Conservation (phyloP, 495 filamentous ascomycete species). For the Parmelia sp. region DNA sequence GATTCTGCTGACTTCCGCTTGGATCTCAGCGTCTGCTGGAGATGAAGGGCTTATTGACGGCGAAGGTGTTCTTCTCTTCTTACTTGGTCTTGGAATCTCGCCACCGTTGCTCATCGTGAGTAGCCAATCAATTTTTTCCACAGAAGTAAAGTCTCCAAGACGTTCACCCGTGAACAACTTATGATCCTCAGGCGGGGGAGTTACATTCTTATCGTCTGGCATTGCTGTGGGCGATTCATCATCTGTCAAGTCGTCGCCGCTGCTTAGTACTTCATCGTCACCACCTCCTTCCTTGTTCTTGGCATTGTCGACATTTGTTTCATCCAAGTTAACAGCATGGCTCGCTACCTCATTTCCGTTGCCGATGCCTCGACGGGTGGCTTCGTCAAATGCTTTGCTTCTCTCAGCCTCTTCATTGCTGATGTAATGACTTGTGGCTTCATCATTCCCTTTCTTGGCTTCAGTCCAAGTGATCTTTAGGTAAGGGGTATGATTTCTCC, state of each 20-base stretch:
- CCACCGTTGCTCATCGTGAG: neutral
- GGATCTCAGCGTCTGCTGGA: neutral
- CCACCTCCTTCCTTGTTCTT: neutral
- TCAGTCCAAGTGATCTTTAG: neutral
- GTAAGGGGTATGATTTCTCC: neutral
- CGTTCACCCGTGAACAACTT: conserved; percentile 1
- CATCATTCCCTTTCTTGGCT: neutral
- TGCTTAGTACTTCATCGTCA: neutral
- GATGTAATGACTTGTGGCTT: neutral
- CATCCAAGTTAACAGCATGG: neutral
- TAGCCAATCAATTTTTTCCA: neutral
- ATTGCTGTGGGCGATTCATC: neutral
- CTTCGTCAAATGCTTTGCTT: neutral
- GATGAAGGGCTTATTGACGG: neutral
- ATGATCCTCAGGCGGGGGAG: neutral
- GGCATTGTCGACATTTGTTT: neutral
- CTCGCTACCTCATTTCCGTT: neutral
- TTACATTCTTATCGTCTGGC: neutral
- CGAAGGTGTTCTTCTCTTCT: neutral
- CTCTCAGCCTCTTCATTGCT: neutral
- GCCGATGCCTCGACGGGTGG: neutral
- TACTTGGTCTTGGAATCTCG: neutral
- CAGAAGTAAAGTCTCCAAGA: neutral
- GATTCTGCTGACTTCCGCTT: neutral
- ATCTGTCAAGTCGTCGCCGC: neutral